phyloP scores from a whole-genome alignment of 768 basidiomycete genomes.

The Symmetrospora coprosmae region DNA sequence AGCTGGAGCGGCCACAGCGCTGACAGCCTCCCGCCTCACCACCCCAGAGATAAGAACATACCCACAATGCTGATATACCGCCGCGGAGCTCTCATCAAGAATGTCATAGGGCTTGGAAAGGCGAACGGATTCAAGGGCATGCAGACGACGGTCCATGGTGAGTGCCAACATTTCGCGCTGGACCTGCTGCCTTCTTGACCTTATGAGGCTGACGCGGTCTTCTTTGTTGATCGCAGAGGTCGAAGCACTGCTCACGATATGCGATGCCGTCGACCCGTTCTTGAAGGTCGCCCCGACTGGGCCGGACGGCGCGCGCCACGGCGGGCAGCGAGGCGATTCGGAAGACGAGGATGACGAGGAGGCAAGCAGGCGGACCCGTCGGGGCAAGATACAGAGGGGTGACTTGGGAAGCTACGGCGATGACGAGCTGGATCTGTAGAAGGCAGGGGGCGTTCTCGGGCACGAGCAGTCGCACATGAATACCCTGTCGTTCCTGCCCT shows the following conservation, averaged over 20 bases:
- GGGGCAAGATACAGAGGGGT: background rate
- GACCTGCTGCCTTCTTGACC: background rate
- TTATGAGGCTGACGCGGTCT: background rate
- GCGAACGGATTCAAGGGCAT: constrained; percentile 44
- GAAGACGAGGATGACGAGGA: constrained; percentile 13
- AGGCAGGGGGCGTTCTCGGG: too few species aligned
- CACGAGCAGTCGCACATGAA: too few species aligned
- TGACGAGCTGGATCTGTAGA: constrained; percentile 16
- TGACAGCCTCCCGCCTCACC: background rate
- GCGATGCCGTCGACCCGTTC: constrained; percentile 10
- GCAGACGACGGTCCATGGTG: constrained; percentile 66
- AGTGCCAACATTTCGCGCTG: constrained; percentile 26
- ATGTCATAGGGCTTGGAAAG: constrained; percentile 70
- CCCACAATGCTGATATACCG: constrained; percentile 89
- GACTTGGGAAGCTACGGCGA: background rate
- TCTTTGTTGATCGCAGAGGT: background rate
- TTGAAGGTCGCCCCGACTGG: constrained; percentile 7
- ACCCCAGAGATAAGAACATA: constrained; percentile 50
- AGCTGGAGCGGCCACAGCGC: too few species aligned
- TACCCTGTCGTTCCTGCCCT: too few species aligned
- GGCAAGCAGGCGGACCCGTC: background rate
- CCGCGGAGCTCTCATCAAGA: constrained; percentile 75
- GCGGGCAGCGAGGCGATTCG: too few species aligned
- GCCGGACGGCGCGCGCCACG: too few species aligned
- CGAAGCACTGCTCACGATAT: constrained; percentile 14